Evolutionary conservation across 2,329 filamentous ascomycete species (phyloP), one percentile per base, ranked within the genome.

Genomic region (Graphium sp.): DNA sequence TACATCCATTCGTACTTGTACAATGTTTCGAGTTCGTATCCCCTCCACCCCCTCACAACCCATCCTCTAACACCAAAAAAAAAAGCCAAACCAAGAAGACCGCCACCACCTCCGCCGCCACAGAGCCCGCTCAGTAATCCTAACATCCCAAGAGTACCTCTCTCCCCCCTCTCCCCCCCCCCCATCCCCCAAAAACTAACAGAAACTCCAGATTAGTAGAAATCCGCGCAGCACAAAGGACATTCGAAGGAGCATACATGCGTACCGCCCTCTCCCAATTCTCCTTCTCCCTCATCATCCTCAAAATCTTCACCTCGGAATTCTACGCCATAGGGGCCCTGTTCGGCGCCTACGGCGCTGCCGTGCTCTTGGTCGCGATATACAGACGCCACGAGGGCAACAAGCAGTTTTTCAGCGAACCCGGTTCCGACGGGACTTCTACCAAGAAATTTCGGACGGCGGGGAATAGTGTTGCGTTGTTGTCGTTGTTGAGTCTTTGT

Each of bases 241-340:
- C 89, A 2, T 98, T 95, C 43, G 89, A 98, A 53, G 89, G 89
- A 14, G 89, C 89, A 14, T 98, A 95, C 53, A 78, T 94, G 45
- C 80, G 89, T 35, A 98, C 89, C 1, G 85, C 87, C 3, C 70
- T 98, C 13, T 82, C 81, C 4, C 85, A 95, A 46, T 95, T 95
- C 58, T 87, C 80, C 32, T 95, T 98, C 51, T 76, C 87, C 13
- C 73, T 98, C 28, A 75, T 98, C 37, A 81, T 98, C 29, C 71
- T 93, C 40, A 93, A 91, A 57, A 91, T 98, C 52, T 95, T 98
- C 58, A 94, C 84, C 7, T 69, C 75, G 29, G 89, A 95, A 47
- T 95, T 98, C 60, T 95, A 95, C 55, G 74, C 78, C 40, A 93
- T 94, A 37, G 89, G 89, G n/a, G 89, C 89, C 6, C 62, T 98